Conservation (phyloP, 2,329 filamentous ascomycete genomes). For the Cladobotryum mycophilum region DNA sequence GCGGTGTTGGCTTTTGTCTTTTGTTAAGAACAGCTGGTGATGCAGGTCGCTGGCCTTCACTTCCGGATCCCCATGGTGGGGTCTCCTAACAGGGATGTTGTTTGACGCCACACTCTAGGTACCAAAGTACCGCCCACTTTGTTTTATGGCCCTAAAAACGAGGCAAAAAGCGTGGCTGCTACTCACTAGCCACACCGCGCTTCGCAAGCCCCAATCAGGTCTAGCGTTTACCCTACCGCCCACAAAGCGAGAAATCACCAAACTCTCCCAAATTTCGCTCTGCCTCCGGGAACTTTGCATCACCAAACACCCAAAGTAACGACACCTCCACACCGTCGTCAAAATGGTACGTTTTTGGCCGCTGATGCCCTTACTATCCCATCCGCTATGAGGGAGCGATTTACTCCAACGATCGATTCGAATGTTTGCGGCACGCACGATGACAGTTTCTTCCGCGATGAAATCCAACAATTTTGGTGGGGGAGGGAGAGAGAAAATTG, state of each 20-base stretch:
- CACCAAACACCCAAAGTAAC: conserved; percentile 36
- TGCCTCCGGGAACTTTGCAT: conserved; percentile 33
- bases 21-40: conserved; percentile 7
- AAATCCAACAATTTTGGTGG: conserved; percentile 1
- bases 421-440: conserved; percentile 23
- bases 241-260: conserved; percentile 41
- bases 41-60: conserved; percentile 8
- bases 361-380: conserved; percentile 6
- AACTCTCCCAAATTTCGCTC: conserved; percentile 35
- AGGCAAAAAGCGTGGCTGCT: conserved; percentile 16
- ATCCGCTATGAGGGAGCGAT: conserved; percentile 7
- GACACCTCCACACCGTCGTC: conserved; percentile 40
- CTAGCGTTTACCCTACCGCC: conserved; percentile 34
- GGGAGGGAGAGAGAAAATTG: background rate
- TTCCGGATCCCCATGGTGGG: conserved; percentile 7
- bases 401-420: conserved; percentile 12
- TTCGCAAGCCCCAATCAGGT: conserved; percentile 23
- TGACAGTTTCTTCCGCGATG: conserved; percentile 21
- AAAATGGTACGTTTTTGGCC: conserved; percentile 39
- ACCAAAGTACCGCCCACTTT: background rate
- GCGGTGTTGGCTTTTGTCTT: conserved; percentile 5
- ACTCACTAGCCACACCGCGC: conserved; percentile 4
- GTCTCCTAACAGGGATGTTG: conserved; percentile 6
- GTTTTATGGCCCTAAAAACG: conserved; percentile 17
- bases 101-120: conserved; percentile 3